Percentiles rank a stretch among this genome's conserved stretches.
These are phyloP conservation scores for Clonostachys rosea DNA, from an alignment of 2,329 filamentous ascomycete genomes.

Conservation along the genomic window DNA sequence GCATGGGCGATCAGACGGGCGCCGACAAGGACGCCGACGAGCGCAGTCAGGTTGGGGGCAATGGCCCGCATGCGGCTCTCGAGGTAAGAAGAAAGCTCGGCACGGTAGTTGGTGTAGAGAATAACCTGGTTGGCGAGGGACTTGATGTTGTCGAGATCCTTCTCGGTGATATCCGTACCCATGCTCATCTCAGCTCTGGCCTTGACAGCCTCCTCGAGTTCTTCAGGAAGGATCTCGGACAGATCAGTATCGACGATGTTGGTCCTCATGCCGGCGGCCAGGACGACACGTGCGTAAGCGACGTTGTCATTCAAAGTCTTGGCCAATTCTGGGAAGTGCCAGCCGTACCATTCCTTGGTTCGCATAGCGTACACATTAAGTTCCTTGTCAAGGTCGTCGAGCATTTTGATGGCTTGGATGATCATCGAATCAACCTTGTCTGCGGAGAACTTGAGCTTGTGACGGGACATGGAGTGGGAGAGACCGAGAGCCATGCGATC, in stretches of 20 bases:
- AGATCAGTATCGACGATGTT: slow-evolving; percentile 75
- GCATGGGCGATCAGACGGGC: slow-evolving; percentile 92
- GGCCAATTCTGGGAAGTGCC: slow-evolving; percentile 98
- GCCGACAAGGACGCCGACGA: slow-evolving; percentile 90
- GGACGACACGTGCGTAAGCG: slow-evolving; percentile 83
- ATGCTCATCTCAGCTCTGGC: slow-evolving; percentile 94
- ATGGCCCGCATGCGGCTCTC: slow-evolving; percentile 94
- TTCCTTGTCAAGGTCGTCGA: slow-evolving; percentile 98
- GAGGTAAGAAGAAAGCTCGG: slow-evolving; percentile 83
- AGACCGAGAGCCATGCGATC: slow-evolving; percentile 95
- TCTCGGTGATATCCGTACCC: slow-evolving; percentile 93
- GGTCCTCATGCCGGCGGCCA: slow-evolving; percentile 84
- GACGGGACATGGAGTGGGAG: slow-evolving; percentile 91
- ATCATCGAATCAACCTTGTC: slow-evolving; percentile 99
- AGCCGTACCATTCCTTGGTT: slow-evolving; percentile 99
- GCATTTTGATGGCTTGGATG: slow-evolving; percentile 88
- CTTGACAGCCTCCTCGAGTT: slow-evolving; percentile 89
- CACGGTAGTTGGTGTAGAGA: slow-evolving; percentile 83
- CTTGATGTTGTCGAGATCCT: slow-evolving; percentile 91
- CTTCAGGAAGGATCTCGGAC: slow-evolving; percentile 87
- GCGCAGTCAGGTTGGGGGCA: slow-evolving; percentile 88
- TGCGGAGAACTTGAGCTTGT: slow-evolving; percentile 97
- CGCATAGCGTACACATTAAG: slow-evolving; percentile 98
- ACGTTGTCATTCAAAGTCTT: slow-evolving; percentile 97
- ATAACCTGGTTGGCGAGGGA: slow-evolving; percentile 91